A percentile compares a stretch with the other conserved stretches of the same genome.
These are phyloP conservation scores for Chamaenerion angustifolium DNA, from an alignment of 345 rosid genomes.

Conservation along the genomic window DNA sequence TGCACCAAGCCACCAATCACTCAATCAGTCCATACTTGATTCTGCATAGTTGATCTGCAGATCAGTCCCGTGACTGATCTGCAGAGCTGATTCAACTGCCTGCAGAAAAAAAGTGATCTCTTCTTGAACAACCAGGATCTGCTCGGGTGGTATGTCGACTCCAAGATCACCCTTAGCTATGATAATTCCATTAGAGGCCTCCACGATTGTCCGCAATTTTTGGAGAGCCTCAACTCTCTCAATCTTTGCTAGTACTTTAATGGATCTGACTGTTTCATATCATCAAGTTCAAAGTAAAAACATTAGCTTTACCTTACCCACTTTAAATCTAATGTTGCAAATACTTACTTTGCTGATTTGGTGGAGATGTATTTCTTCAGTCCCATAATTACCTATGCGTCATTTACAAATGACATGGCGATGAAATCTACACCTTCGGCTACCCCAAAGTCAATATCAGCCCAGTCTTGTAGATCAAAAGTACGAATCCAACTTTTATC, in stretches of 20 bases:
- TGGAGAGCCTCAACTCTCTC: slow-evolving; percentile 57
- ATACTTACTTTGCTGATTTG: slow-evolving; percentile 41
- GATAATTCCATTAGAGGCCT: slow-evolving; percentile 64
- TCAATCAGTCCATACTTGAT: no score
- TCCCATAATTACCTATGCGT: slow-evolving; percentile 33
- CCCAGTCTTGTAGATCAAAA: slow-evolving; percentile 41
- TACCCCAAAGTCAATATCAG: slow-evolving; percentile 44
- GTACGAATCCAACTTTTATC: background rate
- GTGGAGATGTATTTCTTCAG: slow-evolving; percentile 37
- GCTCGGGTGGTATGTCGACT: slow-evolving; percentile 61
- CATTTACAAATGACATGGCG: slow-evolving; percentile 50
- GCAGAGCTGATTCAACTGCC: slow-evolving; percentile 58
- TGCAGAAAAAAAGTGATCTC: slow-evolving; percentile 29
- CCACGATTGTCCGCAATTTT: slow-evolving; percentile 41
- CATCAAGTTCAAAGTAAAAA: no score
- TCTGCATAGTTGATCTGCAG: no score
- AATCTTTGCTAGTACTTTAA: slow-evolving; percentile 53
- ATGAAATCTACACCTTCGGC: slow-evolving; percentile 54
- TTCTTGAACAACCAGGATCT: slow-evolving; percentile 56
- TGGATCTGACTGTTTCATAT: no score
- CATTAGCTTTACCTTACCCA: no score
- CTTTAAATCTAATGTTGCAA: no score
- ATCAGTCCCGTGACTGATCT: no score
- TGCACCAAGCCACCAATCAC: no score
- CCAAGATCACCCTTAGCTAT: slow-evolving; percentile 75